Conservation (phyloP, 306 rosid genomes). For the Styphnolobium japonicum region DNA sequence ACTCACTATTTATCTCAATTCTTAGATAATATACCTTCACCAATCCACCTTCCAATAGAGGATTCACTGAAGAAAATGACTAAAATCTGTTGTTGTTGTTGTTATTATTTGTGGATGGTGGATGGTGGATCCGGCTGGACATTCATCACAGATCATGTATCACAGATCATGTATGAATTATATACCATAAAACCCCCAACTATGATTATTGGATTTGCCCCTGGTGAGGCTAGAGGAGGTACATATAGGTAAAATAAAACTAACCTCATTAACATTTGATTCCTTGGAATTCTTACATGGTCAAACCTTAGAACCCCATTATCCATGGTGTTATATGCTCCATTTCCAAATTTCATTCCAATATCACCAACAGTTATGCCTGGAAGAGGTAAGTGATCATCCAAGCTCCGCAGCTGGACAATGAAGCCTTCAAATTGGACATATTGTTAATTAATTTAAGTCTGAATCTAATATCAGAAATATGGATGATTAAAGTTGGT, state of each 20-base stretch:
- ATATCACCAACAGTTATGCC: slow-evolving; percentile 95
- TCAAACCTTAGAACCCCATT: slow-evolving; percentile 88
- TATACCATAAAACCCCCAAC: slow-evolving; percentile 7
- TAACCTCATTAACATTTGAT: slow-evolving; percentile 95
- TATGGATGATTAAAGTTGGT: slow-evolving; percentile 10
- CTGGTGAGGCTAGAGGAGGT: neutral
- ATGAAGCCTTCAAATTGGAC: slow-evolving; percentile 70
- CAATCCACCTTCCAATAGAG: slow-evolving; percentile 6
- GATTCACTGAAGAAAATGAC: neutral
- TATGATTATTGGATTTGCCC: neutral
- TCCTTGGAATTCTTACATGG: slow-evolving; percentile 83
- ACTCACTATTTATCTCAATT: neutral
- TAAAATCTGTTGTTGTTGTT: neutral
- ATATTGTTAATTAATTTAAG: slow-evolving; percentile 4
- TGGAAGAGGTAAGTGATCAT: slow-evolving; percentile 88
- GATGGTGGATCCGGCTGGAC: neutral
- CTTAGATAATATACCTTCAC: neutral
- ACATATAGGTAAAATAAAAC: slow-evolving; percentile 17
- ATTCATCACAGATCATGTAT: too few relatives aligned
- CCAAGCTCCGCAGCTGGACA: slow-evolving; percentile 92
- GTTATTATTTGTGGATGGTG: neutral
- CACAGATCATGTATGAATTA: slow-evolving; percentile 3
- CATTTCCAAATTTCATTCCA: slow-evolving; percentile 93
- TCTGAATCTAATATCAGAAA: neutral
- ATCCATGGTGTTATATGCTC: slow-evolving; percentile 96